Percentiles rank a stretch among this genome's conserved stretches.
These are phyloP conservation scores for Chrysanthemum seticuspe DNA, from an alignment of 129 eudicot species.

Conservation along the genomic window DNA sequence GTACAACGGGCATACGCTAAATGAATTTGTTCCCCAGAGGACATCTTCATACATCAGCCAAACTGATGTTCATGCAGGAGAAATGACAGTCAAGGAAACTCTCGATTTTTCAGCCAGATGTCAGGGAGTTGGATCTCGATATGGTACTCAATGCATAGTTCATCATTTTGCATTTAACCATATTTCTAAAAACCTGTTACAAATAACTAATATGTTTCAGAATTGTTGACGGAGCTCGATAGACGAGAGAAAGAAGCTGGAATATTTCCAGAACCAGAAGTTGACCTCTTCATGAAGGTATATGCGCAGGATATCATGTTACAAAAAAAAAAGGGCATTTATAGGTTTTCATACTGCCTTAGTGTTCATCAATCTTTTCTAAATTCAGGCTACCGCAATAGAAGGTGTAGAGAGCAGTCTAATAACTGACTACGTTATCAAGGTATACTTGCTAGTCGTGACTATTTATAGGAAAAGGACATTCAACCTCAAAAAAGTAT, in stretches of 20 bases:
- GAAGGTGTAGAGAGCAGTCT: constrained; percentile 74
- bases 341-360: neutral
- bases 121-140: constrained; percentile 80
- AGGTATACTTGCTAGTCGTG: constrained; percentile 40
- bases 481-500: neutral
- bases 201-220: constrained; percentile 29
- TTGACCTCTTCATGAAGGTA: constrained; percentile 84
- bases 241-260: constrained; percentile 64
- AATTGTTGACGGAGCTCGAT: constrained; percentile 65
- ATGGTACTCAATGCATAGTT: constrained; percentile 44
- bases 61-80: constrained; percentile 77
- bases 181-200: neutral
- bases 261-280: constrained; percentile 66
- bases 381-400: constrained; percentile 59
- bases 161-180: neutral
- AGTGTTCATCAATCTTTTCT: neutral
- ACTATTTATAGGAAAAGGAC: neutral
- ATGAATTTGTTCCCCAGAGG: constrained; percentile 77
- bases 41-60: constrained; percentile 84
- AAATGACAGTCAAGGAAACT: constrained; percentile 85
- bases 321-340: neutral
- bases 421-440: constrained; percentile 62
- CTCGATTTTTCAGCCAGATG: constrained; percentile 85
- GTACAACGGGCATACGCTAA: constrained; percentile 71
- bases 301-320: constrained; percentile 1